Base-by-base conservation (phyloP, 805 yeast species). In the Grigorovia yakushimaensis region DNA sequence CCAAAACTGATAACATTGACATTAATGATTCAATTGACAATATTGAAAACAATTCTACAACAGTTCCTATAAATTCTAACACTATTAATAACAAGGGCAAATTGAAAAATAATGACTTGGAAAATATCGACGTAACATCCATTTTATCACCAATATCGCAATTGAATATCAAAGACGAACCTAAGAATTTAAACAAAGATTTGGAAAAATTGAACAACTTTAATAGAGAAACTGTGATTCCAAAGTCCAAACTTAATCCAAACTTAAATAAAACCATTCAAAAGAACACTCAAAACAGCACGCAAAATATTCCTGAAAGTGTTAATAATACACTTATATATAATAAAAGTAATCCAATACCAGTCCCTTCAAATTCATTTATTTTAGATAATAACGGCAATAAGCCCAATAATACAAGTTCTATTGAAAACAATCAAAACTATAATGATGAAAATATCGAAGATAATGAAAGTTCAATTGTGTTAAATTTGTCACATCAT, bases 381-480 rank as follows among this genome's bases (percentile, higher is more conserved):
- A 38, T 13, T 15, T 10, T 18, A 22, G 21, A 21, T n/a, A 39
- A 21, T 17, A 24, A 39, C 17, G 39, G 27, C 19, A 42, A 18
- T 20, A 37, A 38, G 9, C 21, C 11, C 13, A 37, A 35, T 24
- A 21, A 30, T 18, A n/a, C n/a, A n/a, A n/a, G n/a, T n/a, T 15
- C 13, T 40, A 21, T 22, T 18, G 39, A 39, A 27, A 37, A 44
- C 27, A 39, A 40, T 30, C 37, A 22, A 24, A 41, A 24, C n/a
- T n/a, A 17, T 6, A 19, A 35, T 5, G 43, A 27, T 27, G 33
- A 7, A 10, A 27, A 4, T 7, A 52, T 33, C 21, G 41, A 36
- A 27, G 51, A 45, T 22, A 52, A 47, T 13, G 47, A 46, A 22
- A 52, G 54, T 35, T 57, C 60, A 6, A 53, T 60, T 8, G 64